A percentile compares a stretch with the other conserved stretches of the same genome.
These are phyloP conservation scores for Vaccinium corymbosum DNA, from an alignment of 148 eudicot species.

Conservation along the genomic window DNA sequence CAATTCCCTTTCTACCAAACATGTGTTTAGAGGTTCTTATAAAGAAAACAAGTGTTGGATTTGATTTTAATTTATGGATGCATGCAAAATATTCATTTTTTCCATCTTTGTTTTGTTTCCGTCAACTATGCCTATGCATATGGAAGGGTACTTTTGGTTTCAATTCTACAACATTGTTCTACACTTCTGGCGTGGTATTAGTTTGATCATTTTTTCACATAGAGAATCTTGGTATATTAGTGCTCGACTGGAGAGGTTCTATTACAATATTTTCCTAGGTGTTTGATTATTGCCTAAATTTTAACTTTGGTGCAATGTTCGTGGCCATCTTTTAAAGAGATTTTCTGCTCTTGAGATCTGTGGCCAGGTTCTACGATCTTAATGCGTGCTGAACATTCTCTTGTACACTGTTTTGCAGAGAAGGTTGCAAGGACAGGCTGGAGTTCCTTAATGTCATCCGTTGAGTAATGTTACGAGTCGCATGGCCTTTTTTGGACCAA, in stretches of 20 bases:
- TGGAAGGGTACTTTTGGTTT: not conserved
- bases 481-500: slow-evolving; percentile 92
- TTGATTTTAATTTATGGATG: not conserved
- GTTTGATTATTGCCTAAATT: not conserved
- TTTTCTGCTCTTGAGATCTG: not conserved
- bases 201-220: not conserved
- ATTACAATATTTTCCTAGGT: not conserved
- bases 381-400: not conserved
- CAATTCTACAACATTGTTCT: not conserved
- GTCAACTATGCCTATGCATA: not conserved
- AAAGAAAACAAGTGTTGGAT: not conserved
- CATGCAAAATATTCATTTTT: not conserved
- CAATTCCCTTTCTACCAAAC: not conserved
- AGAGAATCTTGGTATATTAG: not conserved
- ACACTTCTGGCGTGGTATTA: not conserved
- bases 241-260: not conserved
- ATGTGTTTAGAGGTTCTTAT: not conserved
- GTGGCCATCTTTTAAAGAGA: not conserved
- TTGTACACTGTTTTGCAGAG: slow-evolving; percentile 38
- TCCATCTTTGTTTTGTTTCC: not conserved
- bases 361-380: not conserved
- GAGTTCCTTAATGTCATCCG: slow-evolving; percentile 79
- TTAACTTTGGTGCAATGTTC: not conserved
- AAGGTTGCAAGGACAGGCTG: slow-evolving; percentile 98
- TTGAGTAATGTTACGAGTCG: slow-evolving; percentile 71